Conservation (phyloP, 2,329 filamentous ascomycete genomes). For the Chaetomium globosum region DNA sequence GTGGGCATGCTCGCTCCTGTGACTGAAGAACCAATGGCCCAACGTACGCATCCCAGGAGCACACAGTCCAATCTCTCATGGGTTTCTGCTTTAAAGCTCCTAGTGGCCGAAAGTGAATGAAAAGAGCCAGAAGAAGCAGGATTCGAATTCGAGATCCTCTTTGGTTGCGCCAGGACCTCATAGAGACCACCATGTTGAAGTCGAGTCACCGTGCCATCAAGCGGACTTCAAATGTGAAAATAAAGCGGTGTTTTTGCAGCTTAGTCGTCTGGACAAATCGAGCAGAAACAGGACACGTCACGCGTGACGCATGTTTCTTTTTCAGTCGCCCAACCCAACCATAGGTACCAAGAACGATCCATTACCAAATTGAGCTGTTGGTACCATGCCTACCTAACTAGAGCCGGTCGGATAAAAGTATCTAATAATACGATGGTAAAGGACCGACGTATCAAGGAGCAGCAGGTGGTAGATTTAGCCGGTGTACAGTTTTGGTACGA, state of each 20-base stretch:
- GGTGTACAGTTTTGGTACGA: background rate
- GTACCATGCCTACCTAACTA: background rate
- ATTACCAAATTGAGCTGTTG: background rate
- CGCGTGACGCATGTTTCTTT: no score
- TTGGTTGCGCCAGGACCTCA: no score
- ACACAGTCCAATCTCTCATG: background rate
- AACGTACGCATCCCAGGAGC: background rate
- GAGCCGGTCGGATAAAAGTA: constrained; percentile 4
- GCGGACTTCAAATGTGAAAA: background rate
- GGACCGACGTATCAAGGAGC: background rate
- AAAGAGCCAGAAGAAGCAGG: background rate
- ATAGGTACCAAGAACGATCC: background rate
- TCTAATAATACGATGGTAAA: background rate
- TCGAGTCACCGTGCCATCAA: background rate
- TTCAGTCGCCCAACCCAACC: background rate
- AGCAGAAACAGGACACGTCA: background rate
- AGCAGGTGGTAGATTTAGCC: background rate
- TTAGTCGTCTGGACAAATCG: background rate
- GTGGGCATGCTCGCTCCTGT: constrained; percentile 15
- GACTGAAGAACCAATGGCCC: background rate
- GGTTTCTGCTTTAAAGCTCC: background rate
- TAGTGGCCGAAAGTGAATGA: background rate
- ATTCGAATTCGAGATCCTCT: background rate
- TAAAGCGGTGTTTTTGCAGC: background rate
- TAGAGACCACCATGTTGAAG: background rate